Evolutionary conservation across 108 stramenopile genomes (phyloP).

Genomic region (Asterionellopsis glacialis): DNA sequence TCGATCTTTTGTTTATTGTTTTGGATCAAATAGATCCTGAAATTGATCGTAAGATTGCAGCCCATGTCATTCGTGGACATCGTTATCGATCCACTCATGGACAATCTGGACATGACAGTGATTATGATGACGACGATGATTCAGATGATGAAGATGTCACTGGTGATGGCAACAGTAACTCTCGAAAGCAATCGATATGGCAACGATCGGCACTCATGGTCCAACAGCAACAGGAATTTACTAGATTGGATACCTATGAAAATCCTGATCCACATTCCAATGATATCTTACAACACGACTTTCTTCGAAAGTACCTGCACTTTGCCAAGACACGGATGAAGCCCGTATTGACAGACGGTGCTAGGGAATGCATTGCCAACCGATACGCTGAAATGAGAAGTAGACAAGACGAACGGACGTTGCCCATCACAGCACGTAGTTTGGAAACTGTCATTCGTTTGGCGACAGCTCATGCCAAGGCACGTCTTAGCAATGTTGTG

Average conservation of each 20-base stretch:
- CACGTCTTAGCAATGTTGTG: conserved; percentile 57
- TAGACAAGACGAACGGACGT: conserved; percentile 82
- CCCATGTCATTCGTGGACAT: conserved; percentile 94
- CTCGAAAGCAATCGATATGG: conserved; percentile 65
- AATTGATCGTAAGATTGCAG: conserved; percentile 89
- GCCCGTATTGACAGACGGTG: conserved; percentile 90
- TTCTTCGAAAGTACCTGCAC: conserved; percentile 95
- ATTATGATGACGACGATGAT: conserved; percentile 77
- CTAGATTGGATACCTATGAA: conserved; percentile 13
- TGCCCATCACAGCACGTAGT: conserved; percentile 95
- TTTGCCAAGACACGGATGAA: conserved; percentile 92
- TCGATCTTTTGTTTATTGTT: conserved; percentile 99
- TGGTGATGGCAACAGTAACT: conserved; percentile 2
- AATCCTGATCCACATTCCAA: conserved; percentile 53
- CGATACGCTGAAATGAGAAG: conserved; percentile 95
- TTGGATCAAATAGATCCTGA: conserved; percentile 96
- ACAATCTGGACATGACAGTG: conserved; percentile 63
- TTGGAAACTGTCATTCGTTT: conserved; percentile 98
- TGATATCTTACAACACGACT: conserved; percentile 89
- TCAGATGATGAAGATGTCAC: conserved; percentile 38
- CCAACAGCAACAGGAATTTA: background rate
- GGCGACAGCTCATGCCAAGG: conserved; percentile 96
- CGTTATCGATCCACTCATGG: conserved; percentile 87
- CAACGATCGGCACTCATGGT: conserved; percentile 40
- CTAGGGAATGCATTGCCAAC: conserved; percentile 91